Evolutionary conservation across 148 eudicot species (phyloP).

Genomic region (Silene latifolia): DNA sequence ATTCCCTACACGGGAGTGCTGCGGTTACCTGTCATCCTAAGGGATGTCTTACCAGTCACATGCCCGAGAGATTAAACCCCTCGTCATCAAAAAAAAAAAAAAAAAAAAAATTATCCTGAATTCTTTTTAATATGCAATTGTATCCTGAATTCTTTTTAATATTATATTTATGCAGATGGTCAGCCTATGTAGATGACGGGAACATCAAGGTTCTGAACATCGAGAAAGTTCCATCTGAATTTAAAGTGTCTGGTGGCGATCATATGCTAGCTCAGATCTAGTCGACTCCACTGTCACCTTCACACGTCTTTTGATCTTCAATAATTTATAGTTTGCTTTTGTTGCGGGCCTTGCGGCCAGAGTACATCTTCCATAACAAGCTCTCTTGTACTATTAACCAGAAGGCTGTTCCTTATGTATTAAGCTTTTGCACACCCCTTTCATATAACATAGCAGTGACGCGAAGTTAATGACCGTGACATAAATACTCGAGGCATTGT

Average conservation of each 20-base stretch:
- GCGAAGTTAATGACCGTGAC: neutral
- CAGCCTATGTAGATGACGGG: slow-evolving; percentile 89
- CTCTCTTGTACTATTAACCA: neutral
- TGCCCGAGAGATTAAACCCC: too few species aligned
- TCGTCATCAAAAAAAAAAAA: too few species aligned
- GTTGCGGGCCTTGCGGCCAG: too few species aligned
- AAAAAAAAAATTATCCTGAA: too few species aligned
- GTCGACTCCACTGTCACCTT: neutral
- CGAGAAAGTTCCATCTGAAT: slow-evolving; percentile 59
- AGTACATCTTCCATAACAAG: too few species aligned
- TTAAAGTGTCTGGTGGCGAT: slow-evolving; percentile 74
- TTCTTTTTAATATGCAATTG: too few species aligned
- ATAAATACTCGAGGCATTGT: neutral
- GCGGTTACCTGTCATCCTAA: too few species aligned
- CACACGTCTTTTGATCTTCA: neutral
- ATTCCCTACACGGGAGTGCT: too few species aligned
- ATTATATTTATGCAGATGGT: slow-evolving; percentile 51
- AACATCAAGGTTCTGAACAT: slow-evolving; percentile 69
- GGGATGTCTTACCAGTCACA: too few species aligned
- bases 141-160: too few species aligned
- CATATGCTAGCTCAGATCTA: slow-evolving; percentile 72
- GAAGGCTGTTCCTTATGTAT: neutral
- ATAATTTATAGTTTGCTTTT: neutral
- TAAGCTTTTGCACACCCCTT: neutral
- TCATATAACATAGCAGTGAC: neutral